phyloP scores from a whole-genome alignment of 106 monocot species.

The Apostasia ramifera region DNA sequence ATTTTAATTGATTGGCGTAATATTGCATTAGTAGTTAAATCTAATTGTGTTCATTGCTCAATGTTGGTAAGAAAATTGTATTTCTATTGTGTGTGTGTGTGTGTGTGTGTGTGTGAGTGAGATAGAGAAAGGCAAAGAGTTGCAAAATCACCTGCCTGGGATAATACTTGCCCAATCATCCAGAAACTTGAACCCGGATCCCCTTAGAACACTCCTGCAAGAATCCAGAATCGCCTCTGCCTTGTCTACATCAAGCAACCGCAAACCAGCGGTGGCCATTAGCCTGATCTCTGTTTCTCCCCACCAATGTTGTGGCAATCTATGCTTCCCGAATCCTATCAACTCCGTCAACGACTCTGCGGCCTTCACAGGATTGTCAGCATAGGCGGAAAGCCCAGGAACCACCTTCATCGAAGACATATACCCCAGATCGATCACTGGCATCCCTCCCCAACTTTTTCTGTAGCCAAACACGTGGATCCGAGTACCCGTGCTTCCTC shows the following conservation, averaged over 20 bases:
- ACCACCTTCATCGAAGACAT: conserved; percentile 56
- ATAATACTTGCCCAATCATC: conserved; percentile 89
- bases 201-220: conserved; percentile 55
- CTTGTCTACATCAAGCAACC: conserved; percentile 40
- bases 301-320: conserved; percentile 30
- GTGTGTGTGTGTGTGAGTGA: no score
- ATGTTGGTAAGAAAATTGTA: no score
- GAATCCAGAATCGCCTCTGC: conserved; percentile 58
- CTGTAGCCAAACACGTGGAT: conserved; percentile 57
- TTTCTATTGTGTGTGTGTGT: no score
- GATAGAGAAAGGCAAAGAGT: not conserved
- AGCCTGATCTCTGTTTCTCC: conserved; percentile 57
- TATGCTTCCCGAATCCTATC: conserved; percentile 61
- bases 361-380: conserved; percentile 36
- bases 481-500: conserved; percentile 86
- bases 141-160: conserved; percentile 38
- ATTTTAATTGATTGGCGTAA: no score
- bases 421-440: conserved; percentile 36
- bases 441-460: conserved; percentile 17
- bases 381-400: conserved; percentile 79
- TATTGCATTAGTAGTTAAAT: no score
- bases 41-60: no score
- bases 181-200: conserved; percentile 61
- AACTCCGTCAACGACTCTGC: conserved; percentile 59
- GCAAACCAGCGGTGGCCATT: conserved; percentile 93